Base-by-base conservation (phyloP, 345 rosid genomes). In the Kernera saxatilis region DNA sequence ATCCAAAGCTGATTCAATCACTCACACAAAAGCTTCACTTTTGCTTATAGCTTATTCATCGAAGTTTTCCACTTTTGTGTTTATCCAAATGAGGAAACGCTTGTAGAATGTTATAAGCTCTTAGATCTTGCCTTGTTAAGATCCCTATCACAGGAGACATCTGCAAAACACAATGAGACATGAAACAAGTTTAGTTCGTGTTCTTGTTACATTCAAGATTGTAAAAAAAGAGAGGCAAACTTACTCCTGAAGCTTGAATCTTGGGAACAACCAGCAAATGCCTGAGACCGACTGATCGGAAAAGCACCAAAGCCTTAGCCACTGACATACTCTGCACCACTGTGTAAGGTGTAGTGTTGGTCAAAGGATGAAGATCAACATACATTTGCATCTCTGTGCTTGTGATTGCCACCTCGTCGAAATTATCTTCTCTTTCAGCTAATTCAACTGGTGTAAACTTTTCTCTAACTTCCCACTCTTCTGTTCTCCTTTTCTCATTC, bases 271-370 rank as follows among this genome's bases (percentile, higher is more conserved):
- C 32, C 50, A 88, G 80, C 84, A 90, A 37, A 76, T 93, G 98
- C 17, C 98, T 82, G 0, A 87, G 91, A 40, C 90, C 98, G 2
- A 87, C 84, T 75, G 77, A 84, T 76, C 98, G 73, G 82, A 90
- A 93, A 14, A 90, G 85, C 45, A 93, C 90, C 85, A 86, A 55
- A 43, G 98, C 97, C 76, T 90, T 93, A 5, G 92, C 97, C 41
- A 88, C 97, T 0, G 98, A 90, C 87, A 86, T 84, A 80, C 88
- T 88, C 61, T 90, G 93, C 74, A 87, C 73, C 55, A 90, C 98
- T 1, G 96, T 90, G 75, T 82, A 88, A 49, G 98, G 97, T 9
- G 96, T 88, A 14, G 96, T 84, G 67, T 93, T 93, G 48, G 92
- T 82, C 8, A 93, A 74, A 62, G 97, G 93, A 84, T 88, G 98